phyloP scores from a whole-genome alignment of 495 filamentous ascomycete species.

The Hypoxylon intermedium region DNA sequence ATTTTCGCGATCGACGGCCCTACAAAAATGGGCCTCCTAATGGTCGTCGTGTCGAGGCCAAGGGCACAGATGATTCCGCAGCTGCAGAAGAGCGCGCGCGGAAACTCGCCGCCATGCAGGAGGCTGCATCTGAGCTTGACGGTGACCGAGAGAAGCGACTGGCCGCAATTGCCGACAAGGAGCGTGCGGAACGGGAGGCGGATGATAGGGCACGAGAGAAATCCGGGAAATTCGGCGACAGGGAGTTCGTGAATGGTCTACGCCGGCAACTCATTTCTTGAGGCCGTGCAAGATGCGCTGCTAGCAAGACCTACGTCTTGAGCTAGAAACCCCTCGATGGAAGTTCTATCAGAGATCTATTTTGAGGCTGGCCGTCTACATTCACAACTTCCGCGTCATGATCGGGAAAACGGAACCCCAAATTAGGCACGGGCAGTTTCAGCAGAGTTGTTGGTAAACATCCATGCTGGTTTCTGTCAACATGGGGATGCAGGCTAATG shows the following conservation, averaged over 20 bases:
- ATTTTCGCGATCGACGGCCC: conserved; percentile 21
- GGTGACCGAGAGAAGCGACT: conserved; percentile 74
- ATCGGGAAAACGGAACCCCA: too few species aligned
- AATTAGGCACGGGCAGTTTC: too few species aligned
- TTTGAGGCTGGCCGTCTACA: background rate
- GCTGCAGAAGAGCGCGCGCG: conserved; percentile 62
- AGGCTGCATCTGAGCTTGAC: conserved; percentile 81
- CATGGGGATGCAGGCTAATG: too few species aligned
- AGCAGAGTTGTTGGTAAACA: background rate
- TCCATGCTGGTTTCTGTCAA: too few species aligned
- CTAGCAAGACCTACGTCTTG: background rate
- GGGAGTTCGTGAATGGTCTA: conserved; percentile 65
- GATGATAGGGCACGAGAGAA: conserved; percentile 66
- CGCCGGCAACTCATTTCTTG: conserved; percentile 55
- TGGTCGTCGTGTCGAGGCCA: background rate
- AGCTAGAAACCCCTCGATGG: background rate
- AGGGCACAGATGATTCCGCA: conserved; percentile 26
- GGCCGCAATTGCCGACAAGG: conserved; percentile 68
- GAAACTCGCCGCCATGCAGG: conserved; percentile 88
- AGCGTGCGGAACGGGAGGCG: conserved; percentile 66
- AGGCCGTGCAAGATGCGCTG: background rate
- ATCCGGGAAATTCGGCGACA: conserved; percentile 66
- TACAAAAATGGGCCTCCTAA: conserved; percentile 26
- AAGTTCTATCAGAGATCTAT: background rate
- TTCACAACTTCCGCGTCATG: background rate